Base-by-base conservation (phyloP, 1,284 basidiomycete species). In the Moesziomyces sp. region DNA sequence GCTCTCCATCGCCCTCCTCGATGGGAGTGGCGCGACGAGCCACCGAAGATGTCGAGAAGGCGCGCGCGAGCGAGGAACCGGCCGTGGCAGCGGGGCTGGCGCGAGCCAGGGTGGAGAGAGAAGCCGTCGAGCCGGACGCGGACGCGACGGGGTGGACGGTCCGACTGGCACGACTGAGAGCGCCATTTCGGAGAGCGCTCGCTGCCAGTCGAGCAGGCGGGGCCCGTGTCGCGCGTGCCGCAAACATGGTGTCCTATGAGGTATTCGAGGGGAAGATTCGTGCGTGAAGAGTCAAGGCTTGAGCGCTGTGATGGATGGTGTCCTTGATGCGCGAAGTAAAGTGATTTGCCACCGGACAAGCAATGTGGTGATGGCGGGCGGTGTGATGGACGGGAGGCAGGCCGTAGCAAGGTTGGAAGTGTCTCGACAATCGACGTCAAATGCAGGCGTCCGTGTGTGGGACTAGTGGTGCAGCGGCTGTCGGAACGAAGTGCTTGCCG, bases 1-100 rank as follows among this genome's bases (percentile, higher is more conserved):
- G 70, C 43, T 78, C 79, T 48, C 69, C 69, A 35, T 80, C 80
- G 43, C 58, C 75, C 19, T 78, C 78, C 42, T 78, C 79, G 43
- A 68, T 56, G n/a, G 68, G 75, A 5, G 64, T 67, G 16, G 78
- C 78, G 30, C 58, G 46, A 40, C 70, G 54, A 11, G 60, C 50
- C 13, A 54, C 55, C 5, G 62, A 23, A 6, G 72, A 69, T 3
- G 63, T 73, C 14, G 60, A 72, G 23, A 79, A 67, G 13, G 58
- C 56, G 14, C 74, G 64, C 5, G 30, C 54, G 43, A 62, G n/a
- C 1, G 52, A 56, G 30, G 63, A 60, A 30, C 60, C 53, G 18
- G 51, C 50, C 33, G 52, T n/a, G 56, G 49, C 55, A n/a, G 52
- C 50, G 13, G 60, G 61, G 38, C 52, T 56, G 3, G 52, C 58